Conservation (phyloP, 345 rosid genomes). For the Linum lewisii region DNA sequence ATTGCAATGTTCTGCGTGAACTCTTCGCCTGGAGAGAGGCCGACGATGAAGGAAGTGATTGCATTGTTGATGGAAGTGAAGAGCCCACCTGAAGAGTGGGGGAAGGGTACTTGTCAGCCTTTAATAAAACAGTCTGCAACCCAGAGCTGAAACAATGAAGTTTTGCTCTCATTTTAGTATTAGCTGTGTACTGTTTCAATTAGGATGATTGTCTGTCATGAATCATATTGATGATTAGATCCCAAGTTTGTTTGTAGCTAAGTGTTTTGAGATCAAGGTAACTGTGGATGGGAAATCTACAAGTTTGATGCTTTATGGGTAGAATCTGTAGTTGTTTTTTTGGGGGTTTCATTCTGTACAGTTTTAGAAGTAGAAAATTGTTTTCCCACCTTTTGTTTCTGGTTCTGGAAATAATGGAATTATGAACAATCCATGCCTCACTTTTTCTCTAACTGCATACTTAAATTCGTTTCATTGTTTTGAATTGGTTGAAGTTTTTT, state of each 20-base stretch:
- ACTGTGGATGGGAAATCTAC: neutral
- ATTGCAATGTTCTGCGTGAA: constrained; percentile 96
- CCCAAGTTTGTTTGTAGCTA: constrained; percentile 10
- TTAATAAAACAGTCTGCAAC: constrained; percentile 70
- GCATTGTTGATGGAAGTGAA: constrained; percentile 85
- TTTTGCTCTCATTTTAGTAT: too few species aligned
- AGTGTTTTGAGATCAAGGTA: constrained; percentile 19
- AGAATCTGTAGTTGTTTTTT: constrained; percentile 12
- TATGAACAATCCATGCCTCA: neutral
- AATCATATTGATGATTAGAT: neutral
- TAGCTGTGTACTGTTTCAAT: neutral
- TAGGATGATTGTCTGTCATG: neutral
- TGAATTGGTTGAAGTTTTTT: too few species aligned
- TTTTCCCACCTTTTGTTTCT: neutral
- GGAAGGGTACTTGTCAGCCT: constrained; percentile 70
- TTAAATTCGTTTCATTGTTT: constrained; percentile 3
- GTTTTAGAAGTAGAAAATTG: constrained; percentile 31
- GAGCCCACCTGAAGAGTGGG: constrained; percentile 84
- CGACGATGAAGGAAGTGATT: constrained; percentile 94
- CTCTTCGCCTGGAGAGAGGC: constrained; percentile 73
- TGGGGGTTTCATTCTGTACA: constrained; percentile 42
- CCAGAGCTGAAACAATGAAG: constrained; percentile 26
- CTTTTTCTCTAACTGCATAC: neutral
- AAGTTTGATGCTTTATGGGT: constrained; percentile 6
- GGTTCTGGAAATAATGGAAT: neutral